Conservation (phyloP, 768 basidiomycete genomes). For the Goffeauzyma gilvescens region DNA sequence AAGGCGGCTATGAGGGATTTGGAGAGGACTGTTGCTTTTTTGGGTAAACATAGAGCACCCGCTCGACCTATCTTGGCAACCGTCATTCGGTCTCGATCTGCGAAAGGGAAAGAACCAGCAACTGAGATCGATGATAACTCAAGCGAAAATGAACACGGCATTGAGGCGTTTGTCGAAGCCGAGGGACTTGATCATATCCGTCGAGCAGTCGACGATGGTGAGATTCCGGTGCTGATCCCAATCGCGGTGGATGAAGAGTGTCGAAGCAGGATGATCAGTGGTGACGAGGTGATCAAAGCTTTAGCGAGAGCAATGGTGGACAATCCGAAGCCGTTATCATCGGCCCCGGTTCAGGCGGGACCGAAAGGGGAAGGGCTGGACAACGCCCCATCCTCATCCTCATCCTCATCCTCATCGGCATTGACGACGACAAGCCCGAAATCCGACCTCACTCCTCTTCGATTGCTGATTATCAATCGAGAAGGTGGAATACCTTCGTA, state of each 20-base stretch:
- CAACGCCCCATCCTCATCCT: background rate
- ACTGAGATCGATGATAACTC: too few relatives aligned
- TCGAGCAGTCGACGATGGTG: conserved; percentile 73
- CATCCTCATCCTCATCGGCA: background rate
- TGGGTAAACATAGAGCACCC: conserved; percentile 66
- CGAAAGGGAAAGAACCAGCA: too few relatives aligned
- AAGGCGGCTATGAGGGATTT: conserved; percentile 45
- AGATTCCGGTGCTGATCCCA: conserved; percentile 88
- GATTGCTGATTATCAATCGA: conserved; percentile 91
- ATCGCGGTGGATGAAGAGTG: conserved; percentile 82
- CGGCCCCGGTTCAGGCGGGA: conserved; percentile 1
- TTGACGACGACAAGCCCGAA: background rate
- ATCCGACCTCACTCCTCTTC: conserved; percentile 73
- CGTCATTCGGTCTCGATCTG: conserved; percentile 60
- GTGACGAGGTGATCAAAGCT: conserved; percentile 74
- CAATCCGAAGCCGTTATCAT: background rate
- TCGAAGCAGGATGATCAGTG: conserved; percentile 62
- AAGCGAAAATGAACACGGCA: too few relatives aligned
- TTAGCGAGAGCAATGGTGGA: conserved; percentile 63
- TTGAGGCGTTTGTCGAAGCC: conserved; percentile 43
- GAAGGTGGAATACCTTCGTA: conserved; percentile 96
- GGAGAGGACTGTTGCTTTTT: conserved; percentile 59
- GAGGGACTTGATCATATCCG: conserved; percentile 66
- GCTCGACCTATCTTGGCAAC: conserved; percentile 78
- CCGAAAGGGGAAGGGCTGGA: background rate